Conservation (phyloP, 768 basidiomycete genomes). For the Multifurca ochricompacta region DNA sequence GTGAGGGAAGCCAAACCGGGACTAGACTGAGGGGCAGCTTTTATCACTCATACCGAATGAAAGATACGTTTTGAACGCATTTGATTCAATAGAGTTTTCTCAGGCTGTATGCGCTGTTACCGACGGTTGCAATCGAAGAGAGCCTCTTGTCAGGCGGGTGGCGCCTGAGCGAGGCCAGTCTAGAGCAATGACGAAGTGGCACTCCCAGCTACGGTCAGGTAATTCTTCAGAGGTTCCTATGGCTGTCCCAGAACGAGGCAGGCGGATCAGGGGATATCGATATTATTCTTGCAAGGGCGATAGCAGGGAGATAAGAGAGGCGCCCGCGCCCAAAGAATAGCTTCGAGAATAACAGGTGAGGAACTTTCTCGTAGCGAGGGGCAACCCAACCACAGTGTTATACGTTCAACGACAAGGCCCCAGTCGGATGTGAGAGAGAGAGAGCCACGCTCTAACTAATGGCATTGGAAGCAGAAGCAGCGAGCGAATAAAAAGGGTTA, state of each 20-base stretch:
- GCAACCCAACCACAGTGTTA: too few species aligned
- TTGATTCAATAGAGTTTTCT: background rate
- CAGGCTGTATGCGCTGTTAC: background rate
- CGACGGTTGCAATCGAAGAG: background rate
- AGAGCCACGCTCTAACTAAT: too few species aligned
- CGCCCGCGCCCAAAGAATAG: too few species aligned
- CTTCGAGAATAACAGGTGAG: too few species aligned
- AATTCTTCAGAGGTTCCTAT: background rate
- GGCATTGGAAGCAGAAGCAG: too few species aligned
- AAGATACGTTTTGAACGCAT: background rate
- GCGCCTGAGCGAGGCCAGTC: background rate
- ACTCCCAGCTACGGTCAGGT: background rate
- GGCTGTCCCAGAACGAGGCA: background rate
- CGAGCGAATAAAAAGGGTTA: too few species aligned
- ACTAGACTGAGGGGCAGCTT: background rate
- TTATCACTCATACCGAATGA: background rate
- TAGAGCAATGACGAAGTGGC: background rate
- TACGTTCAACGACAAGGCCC: too few species aligned
- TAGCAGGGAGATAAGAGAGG: background rate
- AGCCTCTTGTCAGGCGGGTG: background rate
- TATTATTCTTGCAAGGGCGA: background rate
- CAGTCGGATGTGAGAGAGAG: too few species aligned
- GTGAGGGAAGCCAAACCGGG: background rate
- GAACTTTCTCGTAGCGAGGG: too few species aligned
- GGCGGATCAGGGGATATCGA: background rate